Conservation (phyloP, 2,329 filamentous ascomycete genomes). For the Metarhizium brunneum region DNA sequence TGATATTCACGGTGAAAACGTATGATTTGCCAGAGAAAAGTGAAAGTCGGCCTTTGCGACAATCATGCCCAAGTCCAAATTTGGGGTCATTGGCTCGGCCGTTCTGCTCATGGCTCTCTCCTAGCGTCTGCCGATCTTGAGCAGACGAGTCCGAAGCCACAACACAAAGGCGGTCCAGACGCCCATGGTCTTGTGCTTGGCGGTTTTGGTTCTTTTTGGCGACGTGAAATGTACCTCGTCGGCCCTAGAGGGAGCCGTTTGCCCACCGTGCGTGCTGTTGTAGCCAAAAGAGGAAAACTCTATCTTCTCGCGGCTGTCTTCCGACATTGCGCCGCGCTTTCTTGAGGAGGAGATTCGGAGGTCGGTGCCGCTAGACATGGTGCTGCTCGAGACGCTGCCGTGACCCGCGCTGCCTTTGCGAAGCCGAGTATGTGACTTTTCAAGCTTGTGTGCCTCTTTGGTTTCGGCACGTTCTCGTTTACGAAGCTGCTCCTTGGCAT, state of each 20-base stretch:
- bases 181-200: constrained; percentile 52
- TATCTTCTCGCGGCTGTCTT: constrained; percentile 31
- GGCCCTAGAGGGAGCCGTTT: constrained; percentile 20
- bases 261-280: constrained; percentile 27
- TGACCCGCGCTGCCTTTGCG: constrained; percentile 26
- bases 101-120: constrained; percentile 1
- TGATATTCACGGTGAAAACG: constrained; percentile 1
- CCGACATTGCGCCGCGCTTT: constrained; percentile 17
- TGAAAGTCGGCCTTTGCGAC: not conserved
- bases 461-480: constrained; percentile 49
- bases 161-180: constrained; percentile 56
- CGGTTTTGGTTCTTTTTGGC: constrained; percentile 30
- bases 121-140: constrained; percentile 32
- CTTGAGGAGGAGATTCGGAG: constrained; percentile 14
- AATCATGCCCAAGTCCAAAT: constrained; percentile 9
- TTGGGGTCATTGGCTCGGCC: not conserved
- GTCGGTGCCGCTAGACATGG: constrained; percentile 21
- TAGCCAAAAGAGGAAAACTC: constrained; percentile 25
- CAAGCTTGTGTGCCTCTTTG: constrained; percentile 44
- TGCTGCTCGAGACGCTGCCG: constrained; percentile 23
- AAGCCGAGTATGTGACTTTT: constrained; percentile 33
- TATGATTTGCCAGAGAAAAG: constrained; percentile 3
- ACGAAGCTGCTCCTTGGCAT: constrained; percentile 47
- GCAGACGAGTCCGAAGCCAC: constrained; percentile 49
- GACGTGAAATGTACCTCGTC: constrained; percentile 35